phyloP scores from a whole-genome alignment of 2,329 filamentous ascomycete species.

The Apiospora kogelbergensis region DNA sequence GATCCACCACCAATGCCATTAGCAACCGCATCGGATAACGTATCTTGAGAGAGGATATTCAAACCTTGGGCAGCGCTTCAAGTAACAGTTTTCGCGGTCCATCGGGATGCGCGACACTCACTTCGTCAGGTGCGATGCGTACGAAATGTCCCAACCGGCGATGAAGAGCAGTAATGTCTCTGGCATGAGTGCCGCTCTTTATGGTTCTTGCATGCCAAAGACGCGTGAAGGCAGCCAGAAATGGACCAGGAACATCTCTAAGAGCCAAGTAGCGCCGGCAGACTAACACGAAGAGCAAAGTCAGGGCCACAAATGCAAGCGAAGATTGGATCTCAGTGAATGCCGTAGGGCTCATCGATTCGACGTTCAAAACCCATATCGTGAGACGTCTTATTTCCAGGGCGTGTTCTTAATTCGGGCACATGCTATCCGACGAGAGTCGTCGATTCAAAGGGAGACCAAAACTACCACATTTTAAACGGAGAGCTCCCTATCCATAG shows the following conservation, averaged over 20 bases:
- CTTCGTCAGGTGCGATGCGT: constrained; percentile 42
- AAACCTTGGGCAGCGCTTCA: constrained; percentile 32
- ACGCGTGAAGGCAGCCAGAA: constrained; percentile 37
- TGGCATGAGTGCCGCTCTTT: neutral
- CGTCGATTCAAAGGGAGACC: neutral
- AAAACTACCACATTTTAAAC: neutral
- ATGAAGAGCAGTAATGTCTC: neutral
- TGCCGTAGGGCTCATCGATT: neutral
- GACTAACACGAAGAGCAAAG: neutral
- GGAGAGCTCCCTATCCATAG: neutral
- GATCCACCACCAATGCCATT: neutral
- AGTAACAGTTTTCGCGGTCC: constrained; percentile 37
- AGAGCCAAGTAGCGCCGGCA: constrained; percentile 10
- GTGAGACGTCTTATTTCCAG: neutral
- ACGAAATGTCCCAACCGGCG: constrained; percentile 37
- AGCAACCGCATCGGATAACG: neutral
- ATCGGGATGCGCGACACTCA: constrained; percentile 42
- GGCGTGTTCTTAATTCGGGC: neutral
- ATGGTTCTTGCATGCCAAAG: constrained; percentile 37
- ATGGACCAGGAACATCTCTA: constrained; percentile 36
- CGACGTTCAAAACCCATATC: neutral
- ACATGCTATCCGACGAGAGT: neutral
- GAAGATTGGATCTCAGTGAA: neutral
- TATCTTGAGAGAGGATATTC: neutral
- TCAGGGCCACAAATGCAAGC: neutral